Conservation (phyloP, 2,329 filamentous ascomycete genomes). For the Thielaviopsis ethacetica region DNA sequence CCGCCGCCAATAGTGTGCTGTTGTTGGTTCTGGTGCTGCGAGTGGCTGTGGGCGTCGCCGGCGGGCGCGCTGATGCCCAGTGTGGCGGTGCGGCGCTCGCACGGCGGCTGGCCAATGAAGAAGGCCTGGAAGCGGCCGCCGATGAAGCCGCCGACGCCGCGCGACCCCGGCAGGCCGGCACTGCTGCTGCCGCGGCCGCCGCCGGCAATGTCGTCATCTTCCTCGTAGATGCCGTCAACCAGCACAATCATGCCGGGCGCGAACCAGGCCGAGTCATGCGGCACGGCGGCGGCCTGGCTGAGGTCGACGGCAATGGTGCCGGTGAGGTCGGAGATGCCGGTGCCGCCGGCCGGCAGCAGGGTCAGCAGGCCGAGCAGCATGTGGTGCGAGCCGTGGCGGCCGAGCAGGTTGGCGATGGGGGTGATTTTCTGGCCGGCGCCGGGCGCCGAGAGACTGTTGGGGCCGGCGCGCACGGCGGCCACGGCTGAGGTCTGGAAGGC, state of each 20-base stretch:
- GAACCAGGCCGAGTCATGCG: conserved; percentile 80
- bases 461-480: conserved; percentile 34
- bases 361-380: conserved; percentile 74
- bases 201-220: conserved; percentile 64
- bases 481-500: conserved; percentile 76
- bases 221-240: conserved; percentile 90
- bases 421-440: conserved; percentile 74
- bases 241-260: conserved; percentile 91
- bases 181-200: conserved; percentile 46
- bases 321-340: conserved; percentile 73
- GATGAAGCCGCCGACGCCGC: conserved; percentile 75
- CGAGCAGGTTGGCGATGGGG: conserved; percentile 58
- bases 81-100: conserved; percentile 66
- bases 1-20: conserved; percentile 54
- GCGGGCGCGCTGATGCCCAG: conserved; percentile 52
- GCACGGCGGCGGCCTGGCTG: conserved; percentile 63
- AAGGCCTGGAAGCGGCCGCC: conserved; percentile 86
- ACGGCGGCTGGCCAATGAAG: conserved; percentile 80
- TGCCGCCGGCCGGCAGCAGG: conserved; percentile 61
- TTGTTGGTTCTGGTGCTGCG: conserved; percentile 13
- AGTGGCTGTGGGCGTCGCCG: conserved; percentile 23
- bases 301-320: conserved; percentile 79
- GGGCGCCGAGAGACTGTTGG: conserved; percentile 43
- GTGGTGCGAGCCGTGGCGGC: conserved; percentile 69
- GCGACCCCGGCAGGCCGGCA: conserved; percentile 56